Percentiles rank a stretch among this genome's conserved stretches.
Evolutionary conservation across 2,329 filamentous ascomycete species (phyloP).

Genomic region (Talaromyces rugulosus): DNA sequence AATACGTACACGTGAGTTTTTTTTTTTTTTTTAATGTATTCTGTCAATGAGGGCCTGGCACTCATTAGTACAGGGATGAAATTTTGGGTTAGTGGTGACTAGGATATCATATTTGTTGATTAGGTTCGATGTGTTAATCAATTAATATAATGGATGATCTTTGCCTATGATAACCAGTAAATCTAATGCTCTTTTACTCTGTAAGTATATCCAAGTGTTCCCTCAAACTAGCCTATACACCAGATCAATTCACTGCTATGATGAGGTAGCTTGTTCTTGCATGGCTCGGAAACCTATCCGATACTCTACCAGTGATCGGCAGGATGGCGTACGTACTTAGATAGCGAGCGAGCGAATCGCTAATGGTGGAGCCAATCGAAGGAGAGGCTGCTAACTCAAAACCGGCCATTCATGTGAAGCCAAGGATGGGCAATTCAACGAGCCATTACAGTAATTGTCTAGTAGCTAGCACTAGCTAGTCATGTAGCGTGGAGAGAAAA

Average conservation of each 20-base stretch:
- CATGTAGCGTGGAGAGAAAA: background rate
- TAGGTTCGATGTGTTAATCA: background rate
- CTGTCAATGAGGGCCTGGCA: background rate
- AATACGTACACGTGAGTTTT: conserved; percentile 12
- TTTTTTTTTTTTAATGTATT: background rate
- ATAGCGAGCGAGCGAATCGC: background rate
- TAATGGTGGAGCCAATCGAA: background rate
- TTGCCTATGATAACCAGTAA: background rate
- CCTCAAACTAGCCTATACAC: background rate
- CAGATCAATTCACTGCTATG: background rate
- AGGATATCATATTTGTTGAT: background rate
- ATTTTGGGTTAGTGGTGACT: conserved; percentile 5
- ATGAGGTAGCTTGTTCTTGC: background rate
- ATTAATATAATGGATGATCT: background rate
- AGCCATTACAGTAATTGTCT: background rate
- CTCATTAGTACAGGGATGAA: background rate
- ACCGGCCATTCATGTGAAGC: background rate
- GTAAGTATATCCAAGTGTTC: background rate
- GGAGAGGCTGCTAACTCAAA: background rate
- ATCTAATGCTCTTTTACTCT: background rate
- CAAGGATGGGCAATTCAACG: background rate
- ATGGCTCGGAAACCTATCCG: background rate
- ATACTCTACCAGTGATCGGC: background rate
- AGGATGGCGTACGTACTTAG: background rate
- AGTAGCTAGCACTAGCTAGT: background rate